phyloP scores from a whole-genome alignment of 345 rosid genomes.

The Moringa oleifera region DNA sequence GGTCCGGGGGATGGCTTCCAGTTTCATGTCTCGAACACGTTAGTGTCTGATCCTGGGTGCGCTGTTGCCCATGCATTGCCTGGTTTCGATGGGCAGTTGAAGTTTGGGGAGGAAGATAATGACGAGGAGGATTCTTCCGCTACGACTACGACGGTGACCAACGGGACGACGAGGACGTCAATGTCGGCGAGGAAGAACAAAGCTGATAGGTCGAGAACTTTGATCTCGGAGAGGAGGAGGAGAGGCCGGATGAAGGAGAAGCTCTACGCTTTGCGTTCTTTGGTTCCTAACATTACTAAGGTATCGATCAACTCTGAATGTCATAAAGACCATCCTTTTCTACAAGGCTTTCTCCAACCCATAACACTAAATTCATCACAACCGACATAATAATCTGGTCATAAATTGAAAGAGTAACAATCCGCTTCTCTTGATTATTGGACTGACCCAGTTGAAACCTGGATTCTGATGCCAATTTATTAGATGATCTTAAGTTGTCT shows the following conservation, averaged over 20 bases:
- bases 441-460: too few relatives aligned
- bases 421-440: too few relatives aligned
- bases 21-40: slow-evolving; percentile 7
- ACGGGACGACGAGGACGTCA: too few relatives aligned
- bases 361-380: too few relatives aligned
- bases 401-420: too few relatives aligned
- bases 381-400: too few relatives aligned
- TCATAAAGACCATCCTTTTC: too few relatives aligned
- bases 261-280: slow-evolving; percentile 75
- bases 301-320: slow-evolving; percentile 20
- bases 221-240: slow-evolving; percentile 65
- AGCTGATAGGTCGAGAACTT: slow-evolving; percentile 63
- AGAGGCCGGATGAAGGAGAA: slow-evolving; percentile 85
- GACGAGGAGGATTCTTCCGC: slow-evolving; percentile 54
- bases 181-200: slow-evolving; percentile 29
- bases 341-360: too few relatives aligned
- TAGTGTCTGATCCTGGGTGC: slow-evolving; percentile 26
- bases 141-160: slow-evolving; percentile 33
- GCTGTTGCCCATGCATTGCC: slow-evolving; percentile 28
- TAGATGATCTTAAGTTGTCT: too few relatives aligned
- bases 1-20: slow-evolving; percentile 26
- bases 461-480: too few relatives aligned
- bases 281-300: slow-evolving; percentile 94
- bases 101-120: slow-evolving; percentile 29
- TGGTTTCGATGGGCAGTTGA: slow-evolving; percentile 32